phyloP scores from a whole-genome alignment of 495 filamentous ascomycete genomes.

The Penicillium coprophilum region DNA sequence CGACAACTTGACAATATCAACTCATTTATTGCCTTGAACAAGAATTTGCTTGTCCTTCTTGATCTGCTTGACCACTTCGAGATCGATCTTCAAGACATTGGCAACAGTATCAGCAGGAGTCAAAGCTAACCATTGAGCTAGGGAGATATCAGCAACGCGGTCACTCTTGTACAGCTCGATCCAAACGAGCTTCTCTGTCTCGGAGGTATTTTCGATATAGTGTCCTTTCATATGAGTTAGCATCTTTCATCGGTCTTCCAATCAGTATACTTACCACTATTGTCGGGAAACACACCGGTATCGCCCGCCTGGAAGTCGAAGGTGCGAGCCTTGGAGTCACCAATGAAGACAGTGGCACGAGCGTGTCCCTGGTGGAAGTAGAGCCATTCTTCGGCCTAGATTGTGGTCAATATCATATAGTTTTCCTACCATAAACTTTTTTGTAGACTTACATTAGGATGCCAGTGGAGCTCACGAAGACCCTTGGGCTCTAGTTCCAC shows the following conservation, averaged over 20 bases:
- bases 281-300: constrained; percentile 65
- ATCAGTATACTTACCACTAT: constrained; percentile 43
- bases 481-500: constrained; percentile 60
- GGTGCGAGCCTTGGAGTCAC: constrained; percentile 55
- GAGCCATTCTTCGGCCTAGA: constrained; percentile 62
- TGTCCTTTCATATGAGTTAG: constrained; percentile 40
- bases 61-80: constrained; percentile 54
- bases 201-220: constrained; percentile 65
- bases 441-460: constrained; percentile 54
- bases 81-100: constrained; percentile 54
- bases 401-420: not conserved
- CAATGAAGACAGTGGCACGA: constrained; percentile 62
- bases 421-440: not conserved
- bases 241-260: not conserved
- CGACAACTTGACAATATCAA: not conserved
- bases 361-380: constrained; percentile 62
- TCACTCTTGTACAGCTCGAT: constrained; percentile 67
- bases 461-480: constrained; percentile 66
- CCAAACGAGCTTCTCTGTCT: constrained; percentile 60
- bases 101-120: constrained; percentile 61
- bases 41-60: constrained; percentile 66
- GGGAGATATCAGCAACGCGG: constrained; percentile 58
- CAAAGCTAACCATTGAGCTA: constrained; percentile 65
- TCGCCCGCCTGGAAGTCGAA: constrained; percentile 65
- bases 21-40: constrained; percentile 21